These are phyloP conservation scores for Mortierella sp. DNA, from an alignment of 371 early-diverging fungal species.

Conservation along the genomic window DNA sequence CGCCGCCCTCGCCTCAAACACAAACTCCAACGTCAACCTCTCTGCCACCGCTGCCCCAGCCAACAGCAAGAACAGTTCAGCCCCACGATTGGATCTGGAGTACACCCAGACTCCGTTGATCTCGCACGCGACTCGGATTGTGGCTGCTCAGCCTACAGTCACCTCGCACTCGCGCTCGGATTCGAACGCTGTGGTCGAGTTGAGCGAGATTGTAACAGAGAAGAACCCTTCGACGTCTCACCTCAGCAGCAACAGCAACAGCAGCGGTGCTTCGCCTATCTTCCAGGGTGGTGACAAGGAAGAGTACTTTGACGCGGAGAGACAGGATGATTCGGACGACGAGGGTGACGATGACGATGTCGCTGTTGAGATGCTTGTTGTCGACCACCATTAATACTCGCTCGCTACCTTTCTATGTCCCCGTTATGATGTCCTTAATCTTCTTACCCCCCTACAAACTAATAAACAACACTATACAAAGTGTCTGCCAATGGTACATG, in stretches of 20 bases:
- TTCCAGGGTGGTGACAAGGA: slow-evolving; percentile 44
- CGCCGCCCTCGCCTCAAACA: slow-evolving; percentile 1
- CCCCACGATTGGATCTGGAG: slow-evolving; percentile 14
- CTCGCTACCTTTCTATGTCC: neutral
- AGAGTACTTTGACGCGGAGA: slow-evolving; percentile 40
- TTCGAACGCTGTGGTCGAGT: slow-evolving; percentile 8
- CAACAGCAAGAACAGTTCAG: neutral
- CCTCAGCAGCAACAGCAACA: neutral
- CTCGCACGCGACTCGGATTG: slow-evolving; percentile 46
- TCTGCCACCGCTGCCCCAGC: neutral
- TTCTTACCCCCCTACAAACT: neutral
- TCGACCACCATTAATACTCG: slow-evolving; percentile 24
- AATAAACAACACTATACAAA: neutral
- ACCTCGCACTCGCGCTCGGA: slow-evolving; percentile 18
- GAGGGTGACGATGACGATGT: slow-evolving; percentile 51
- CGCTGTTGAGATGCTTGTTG: slow-evolving; percentile 47
- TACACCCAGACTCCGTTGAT: slow-evolving; percentile 40
- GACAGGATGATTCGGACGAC: slow-evolving; percentile 49
- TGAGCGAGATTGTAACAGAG: slow-evolving; percentile 33
- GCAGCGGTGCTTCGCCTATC: slow-evolving; percentile 3
- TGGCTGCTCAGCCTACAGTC: slow-evolving; percentile 41
- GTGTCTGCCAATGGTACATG: neutral
- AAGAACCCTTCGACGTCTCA: slow-evolving; percentile 11
- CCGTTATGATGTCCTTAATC: neutral
- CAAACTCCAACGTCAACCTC: slow-evolving; percentile 6